Conservation (phyloP, 1,284 basidiomycete genomes). For the Tilletia walkeri region DNA sequence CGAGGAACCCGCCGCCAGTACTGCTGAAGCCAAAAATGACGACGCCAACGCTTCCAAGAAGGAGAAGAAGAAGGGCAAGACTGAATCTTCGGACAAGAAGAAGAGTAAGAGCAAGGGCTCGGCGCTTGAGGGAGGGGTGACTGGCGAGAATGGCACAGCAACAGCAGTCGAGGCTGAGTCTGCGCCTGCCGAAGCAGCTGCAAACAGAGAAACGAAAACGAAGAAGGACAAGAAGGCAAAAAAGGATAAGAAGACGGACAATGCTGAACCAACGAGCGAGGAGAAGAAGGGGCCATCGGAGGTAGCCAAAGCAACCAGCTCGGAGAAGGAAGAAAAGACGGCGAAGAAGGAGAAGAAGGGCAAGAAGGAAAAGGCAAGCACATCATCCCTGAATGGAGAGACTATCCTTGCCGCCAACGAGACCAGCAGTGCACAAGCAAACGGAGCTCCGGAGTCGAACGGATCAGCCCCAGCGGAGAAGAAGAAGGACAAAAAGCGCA, state of each 20-base stretch:
- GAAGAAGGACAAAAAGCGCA: constrained; percentile 9
- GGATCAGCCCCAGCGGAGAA: neutral
- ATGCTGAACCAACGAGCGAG: neutral
- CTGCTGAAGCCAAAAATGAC: neutral
- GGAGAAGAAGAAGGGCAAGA: constrained; percentile 13
- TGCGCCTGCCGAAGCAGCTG: neutral
- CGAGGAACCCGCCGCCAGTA: neutral
- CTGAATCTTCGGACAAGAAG: constrained; percentile 4
- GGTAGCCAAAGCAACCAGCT: neutral
- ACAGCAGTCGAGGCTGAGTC: neutral
- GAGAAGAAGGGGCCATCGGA: neutral
- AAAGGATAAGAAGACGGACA: neutral
- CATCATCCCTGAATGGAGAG: no score
- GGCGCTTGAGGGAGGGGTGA: neutral
- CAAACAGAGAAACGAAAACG: neutral
- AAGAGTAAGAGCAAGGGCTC: neutral
- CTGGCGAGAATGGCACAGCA: neutral
- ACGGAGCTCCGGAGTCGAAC: no score
- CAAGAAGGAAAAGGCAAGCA: neutral
- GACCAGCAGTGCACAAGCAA: no score
- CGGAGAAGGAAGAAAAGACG: neutral
- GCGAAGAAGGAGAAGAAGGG: constrained; percentile 3
- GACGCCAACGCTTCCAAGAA: neutral
- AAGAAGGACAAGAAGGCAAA: constrained; percentile 14
- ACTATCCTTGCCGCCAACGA: no score